Base-by-base conservation (phyloP, 1,284 basidiomycete species). In the Pseudozyma flocculosa region DNA sequence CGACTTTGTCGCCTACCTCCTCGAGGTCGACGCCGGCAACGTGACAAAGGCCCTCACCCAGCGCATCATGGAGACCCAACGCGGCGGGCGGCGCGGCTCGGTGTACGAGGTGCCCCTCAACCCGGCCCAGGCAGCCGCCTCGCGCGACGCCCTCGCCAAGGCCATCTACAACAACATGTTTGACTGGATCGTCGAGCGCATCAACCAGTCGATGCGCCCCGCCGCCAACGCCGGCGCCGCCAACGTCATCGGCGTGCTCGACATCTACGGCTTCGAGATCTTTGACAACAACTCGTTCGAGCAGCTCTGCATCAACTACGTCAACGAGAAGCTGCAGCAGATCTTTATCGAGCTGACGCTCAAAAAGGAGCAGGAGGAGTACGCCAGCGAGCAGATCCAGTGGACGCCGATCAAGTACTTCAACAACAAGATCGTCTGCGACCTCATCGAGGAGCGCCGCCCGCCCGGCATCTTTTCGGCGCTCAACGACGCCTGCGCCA, bases 281-380 rank as follows among this genome's bases (percentile, higher is more conserved):
- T 97, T 97, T 78, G 88, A 92, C 81, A 92, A 96, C 79, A 99
- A 99, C 81, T 95, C 92, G 8, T 99, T 98, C 79, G 95, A 99
- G 76, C 95, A 99, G 79, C 85, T 99, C 22, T 86, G 95, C 71
- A 99, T 99, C 85, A 99, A 99, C 78, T 96, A 92, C 77, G 98
- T 94, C 39, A 98, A 98, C 81, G 75, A 78, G 42, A 75, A 72
- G 61, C 66, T 78, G 18, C 75, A 78, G 51, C 75, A 79, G 44
- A 78, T 78, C 54, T 78, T 79, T 97, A 99, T 99, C 76, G 93
- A 98, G 79, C 84, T 99, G 45, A 98, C 95, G 0, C 83, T 99
- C 72, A 98, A 98, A 83, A 92, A 93, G 14, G 95, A 99, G 79
- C 95, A 99, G 80, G 95, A 99, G 78, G 95, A 99, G 81, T 99